phyloP scores from a whole-genome alignment of 2,329 filamentous ascomycete species.

The Podosphaera fusca region DNA sequence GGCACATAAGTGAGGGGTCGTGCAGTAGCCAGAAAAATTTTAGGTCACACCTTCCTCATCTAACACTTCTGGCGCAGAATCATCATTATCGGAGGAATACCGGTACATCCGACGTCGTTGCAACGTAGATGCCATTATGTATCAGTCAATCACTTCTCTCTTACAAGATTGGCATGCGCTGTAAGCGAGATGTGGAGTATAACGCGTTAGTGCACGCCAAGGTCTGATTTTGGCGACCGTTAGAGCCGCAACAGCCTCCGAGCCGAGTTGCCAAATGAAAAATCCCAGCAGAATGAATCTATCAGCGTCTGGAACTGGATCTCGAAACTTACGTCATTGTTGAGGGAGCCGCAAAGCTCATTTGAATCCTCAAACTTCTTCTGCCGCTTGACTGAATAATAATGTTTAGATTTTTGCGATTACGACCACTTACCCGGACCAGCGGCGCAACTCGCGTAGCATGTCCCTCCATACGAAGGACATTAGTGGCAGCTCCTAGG shows the following conservation, averaged over 20 bases:
- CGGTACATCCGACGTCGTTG: neutral
- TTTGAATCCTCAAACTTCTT: too few relatives aligned
- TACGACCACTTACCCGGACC: neutral
- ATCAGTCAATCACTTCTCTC: neutral
- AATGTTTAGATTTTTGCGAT: neutral
- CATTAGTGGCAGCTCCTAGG: conserved; percentile 31
- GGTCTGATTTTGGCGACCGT: too few relatives aligned
- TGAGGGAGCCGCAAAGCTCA: too few relatives aligned
- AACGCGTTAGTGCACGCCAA: too few relatives aligned
- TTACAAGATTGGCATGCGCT: too few relatives aligned
- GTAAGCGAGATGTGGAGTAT: too few relatives aligned
- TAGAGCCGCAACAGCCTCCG: too few relatives aligned
- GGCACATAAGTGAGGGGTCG: neutral
- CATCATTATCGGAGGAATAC: conserved; percentile 20
- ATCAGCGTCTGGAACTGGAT: neutral
- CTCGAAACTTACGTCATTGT: neutral
- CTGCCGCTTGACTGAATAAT: neutral
- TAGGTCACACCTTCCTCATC: neutral
- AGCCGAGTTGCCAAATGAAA: too few relatives aligned
- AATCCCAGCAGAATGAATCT: too few relatives aligned
- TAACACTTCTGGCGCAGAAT: conserved; percentile 18
- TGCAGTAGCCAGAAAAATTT: conserved; percentile 8
- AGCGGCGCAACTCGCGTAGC: neutral
- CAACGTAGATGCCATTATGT: neutral
- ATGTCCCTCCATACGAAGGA: conserved; percentile 18